Evolutionary conservation across 768 basidiomycete species (phyloP), one percentile per base, ranked within the genome.

Genomic region (Mycena belliarum): DNA sequence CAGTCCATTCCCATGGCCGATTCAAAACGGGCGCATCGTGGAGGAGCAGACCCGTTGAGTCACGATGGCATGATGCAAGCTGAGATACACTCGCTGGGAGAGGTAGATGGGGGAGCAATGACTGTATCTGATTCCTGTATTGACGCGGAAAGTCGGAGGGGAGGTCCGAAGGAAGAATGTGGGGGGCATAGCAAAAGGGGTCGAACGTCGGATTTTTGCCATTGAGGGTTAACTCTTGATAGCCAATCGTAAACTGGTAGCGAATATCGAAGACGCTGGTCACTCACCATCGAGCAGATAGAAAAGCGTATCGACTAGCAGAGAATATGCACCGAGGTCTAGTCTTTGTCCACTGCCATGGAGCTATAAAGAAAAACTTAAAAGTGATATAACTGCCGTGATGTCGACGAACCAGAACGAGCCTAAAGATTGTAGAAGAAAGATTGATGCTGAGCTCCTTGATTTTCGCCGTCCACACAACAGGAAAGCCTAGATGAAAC

Each of bases 1-100:
- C 91, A 8, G 86, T 83, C 90, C 91, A 93, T 69, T 93, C 91
- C 91, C 91, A 93, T 4, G 91, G 89, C 29, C 85, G 82, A 70
- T 91, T 89, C 55, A 82, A 75, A 18, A 92, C 87, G 2, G 82
- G 78, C 5, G 72, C 66, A 20, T 81, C 78, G 57, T 76, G 74
- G 3, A 83, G 66, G 6, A 83, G 57, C 18, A 78, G 75, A 0
- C 87, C 88, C 14, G 72, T 73, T 2, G 72, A 49, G 60, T 91
- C 88, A 25, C 79, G 79, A 57, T 85, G 78, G 4, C 83, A 81
- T 45, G 81, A 81, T 4, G 81, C 78, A 29, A 93, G 80, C 59
- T 87, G 78, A 10, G 79, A 69, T 5, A 89, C 84, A 21, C 79
- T 69, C 15, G 73, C 72, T 48, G 79, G 78, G 9, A 79, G 69